Conservation (phyloP, 177 flowering plant genomes). For the Vitis hybrid region DNA sequence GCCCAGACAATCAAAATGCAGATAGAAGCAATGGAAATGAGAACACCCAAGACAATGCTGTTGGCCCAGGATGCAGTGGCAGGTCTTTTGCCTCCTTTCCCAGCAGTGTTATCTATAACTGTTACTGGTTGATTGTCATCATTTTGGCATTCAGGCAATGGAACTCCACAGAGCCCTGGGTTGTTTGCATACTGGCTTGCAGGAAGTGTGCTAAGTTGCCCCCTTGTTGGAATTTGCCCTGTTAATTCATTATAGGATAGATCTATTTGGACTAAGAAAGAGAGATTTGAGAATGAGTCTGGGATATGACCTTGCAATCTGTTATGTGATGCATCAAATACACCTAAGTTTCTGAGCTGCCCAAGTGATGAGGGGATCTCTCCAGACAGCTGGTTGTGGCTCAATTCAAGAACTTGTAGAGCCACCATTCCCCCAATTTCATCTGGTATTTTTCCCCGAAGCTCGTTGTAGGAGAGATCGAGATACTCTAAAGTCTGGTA, state of each 20-base stretch:
- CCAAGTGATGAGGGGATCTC: slow-evolving; percentile 83
- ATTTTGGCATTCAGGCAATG: slow-evolving; percentile 62
- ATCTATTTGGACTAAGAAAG: slow-evolving; percentile 86
- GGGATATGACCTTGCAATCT: slow-evolving; percentile 84
- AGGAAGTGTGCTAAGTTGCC: slow-evolving; percentile 89
- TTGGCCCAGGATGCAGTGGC: slow-evolving; percentile 64
- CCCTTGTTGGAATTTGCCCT: slow-evolving; percentile 78
- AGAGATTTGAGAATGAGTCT: slow-evolving; percentile 77
- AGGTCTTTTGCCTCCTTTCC: slow-evolving; percentile 17
- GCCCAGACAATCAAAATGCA: slow-evolving; percentile 79
- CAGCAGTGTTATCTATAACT: slow-evolving; percentile 12
- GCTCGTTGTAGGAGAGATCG: slow-evolving; percentile 88
- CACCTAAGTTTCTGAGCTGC: slow-evolving; percentile 68
- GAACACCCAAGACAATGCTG: slow-evolving; percentile 67
- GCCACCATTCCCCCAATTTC: slow-evolving; percentile 83
- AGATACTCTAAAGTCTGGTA: slow-evolving; percentile 84
- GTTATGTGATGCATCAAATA: slow-evolving; percentile 90
- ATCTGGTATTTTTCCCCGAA: slow-evolving; percentile 73
- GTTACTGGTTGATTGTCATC: slow-evolving; percentile 18
- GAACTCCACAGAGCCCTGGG: slow-evolving; percentile 96
- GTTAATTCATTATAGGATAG: slow-evolving; percentile 73
- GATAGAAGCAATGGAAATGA: slow-evolving; percentile 60
- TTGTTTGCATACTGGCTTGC: slow-evolving; percentile 75
- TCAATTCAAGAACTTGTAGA: slow-evolving; percentile 70
- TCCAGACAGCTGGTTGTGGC: slow-evolving; percentile 86